Base-by-base conservation (phyloP, 805 yeast genomes). In the Candida maesae region DNA sequence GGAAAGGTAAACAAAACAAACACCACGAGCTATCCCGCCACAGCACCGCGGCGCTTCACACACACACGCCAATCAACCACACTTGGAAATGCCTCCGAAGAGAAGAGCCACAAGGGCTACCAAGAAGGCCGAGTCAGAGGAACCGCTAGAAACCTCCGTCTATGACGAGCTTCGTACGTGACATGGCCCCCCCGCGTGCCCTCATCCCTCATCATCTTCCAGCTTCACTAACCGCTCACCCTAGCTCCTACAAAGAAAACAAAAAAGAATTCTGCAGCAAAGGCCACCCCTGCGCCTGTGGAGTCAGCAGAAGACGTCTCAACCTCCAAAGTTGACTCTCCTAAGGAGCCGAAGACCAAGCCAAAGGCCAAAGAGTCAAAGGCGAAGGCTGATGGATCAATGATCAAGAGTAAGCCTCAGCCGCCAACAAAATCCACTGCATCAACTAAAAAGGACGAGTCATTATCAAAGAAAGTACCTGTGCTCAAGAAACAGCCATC, bases 71-170 rank as follows among this genome's bases (percentile, higher is more conserved):
- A n/a, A n/a, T n/a, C n/a, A n/a, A n/a, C n/a, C n/a, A n/a, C n/a
- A n/a, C n/a, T n/a, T n/a, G 5, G 35, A 15, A 14, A 50, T 50
- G 58, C 55, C 55, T 4, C 56, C 56, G 29, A 47, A 42, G 45
- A 50, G 43, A 42, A 52, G 51, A 41, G 41, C 53, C 18, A 48
- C 56, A 11, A 48, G 53, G 18, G 42, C 56, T 1, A 33, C 54
- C 3, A 40, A 42, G 28, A 48, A 41, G 36, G 36, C 34, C 3
- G 37, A 34, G 15, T 24, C 36, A 4, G 47, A 33, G 17, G 36
- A 36, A 23, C 33, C 37, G 4, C 25, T 10, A 21, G 33, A 23
- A 21, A 24, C 25, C 18, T 12, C 33, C 16, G 21, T 15, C 9
- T 38, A 34, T 8, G 23, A 26, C 8, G 34, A 40, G 9, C 45